phyloP scores from a whole-genome alignment of 2,329 filamentous ascomycete species.

The Nannizzia gypsea region DNA sequence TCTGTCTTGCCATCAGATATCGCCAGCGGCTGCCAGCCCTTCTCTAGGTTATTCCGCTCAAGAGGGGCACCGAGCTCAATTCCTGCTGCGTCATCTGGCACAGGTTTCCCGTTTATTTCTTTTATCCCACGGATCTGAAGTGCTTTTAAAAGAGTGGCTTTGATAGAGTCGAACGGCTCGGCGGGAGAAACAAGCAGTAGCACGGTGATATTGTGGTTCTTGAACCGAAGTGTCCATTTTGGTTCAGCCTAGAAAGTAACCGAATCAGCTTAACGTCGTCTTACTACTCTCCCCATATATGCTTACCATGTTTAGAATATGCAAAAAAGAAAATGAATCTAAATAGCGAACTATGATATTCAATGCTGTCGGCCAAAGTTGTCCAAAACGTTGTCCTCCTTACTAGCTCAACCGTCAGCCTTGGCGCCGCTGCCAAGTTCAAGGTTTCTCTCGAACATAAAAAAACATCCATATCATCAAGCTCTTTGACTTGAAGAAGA shows the following conservation, averaged over 20 bases:
- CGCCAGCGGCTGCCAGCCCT: slow-evolving; percentile 39
- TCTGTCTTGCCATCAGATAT: slow-evolving; percentile 21
- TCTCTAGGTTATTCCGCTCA: slow-evolving; percentile 38
- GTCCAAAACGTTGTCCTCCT: too few relatives aligned
- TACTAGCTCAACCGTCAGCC: too few relatives aligned
- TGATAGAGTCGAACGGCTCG: slow-evolving; percentile 46
- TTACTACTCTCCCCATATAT: neutral
- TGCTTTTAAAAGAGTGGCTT: slow-evolving; percentile 46
- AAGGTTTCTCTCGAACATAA: neutral
- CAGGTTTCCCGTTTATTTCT: slow-evolving; percentile 27
- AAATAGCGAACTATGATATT: neutral
- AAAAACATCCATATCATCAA: neutral
- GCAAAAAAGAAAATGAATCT: too few relatives aligned
- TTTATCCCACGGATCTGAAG: slow-evolving; percentile 37
- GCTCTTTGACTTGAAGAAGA: too few relatives aligned
- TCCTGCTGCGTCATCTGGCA: slow-evolving; percentile 30
- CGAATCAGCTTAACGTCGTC: neutral
- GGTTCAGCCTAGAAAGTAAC: slow-evolving; percentile 26
- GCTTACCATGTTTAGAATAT: neutral
- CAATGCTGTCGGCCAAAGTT: neutral
- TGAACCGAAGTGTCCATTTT: slow-evolving; percentile 58
- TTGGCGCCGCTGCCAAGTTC: neutral
- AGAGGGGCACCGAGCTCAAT: slow-evolving; percentile 39
- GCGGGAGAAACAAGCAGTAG: slow-evolving; percentile 53
- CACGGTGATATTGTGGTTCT: slow-evolving; percentile 59